These are phyloP conservation scores for Dryas drummondii DNA, from an alignment of 306 rosid genomes.

Conservation along the genomic window DNA sequence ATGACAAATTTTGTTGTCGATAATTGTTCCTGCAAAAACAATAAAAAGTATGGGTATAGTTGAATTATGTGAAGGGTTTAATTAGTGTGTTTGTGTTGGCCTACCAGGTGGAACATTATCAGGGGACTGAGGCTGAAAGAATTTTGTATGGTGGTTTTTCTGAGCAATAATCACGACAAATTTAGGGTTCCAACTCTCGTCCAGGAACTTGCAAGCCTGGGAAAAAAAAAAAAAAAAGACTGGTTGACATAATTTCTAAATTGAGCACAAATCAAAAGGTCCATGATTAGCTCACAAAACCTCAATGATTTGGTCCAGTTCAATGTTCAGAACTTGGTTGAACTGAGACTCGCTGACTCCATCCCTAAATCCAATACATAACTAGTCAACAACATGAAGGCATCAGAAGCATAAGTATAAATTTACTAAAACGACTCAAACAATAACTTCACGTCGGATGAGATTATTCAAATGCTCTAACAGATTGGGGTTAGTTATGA, in stretches of 20 bases:
- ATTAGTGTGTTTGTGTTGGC: background rate
- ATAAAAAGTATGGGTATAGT: background rate
- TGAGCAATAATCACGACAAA: conserved; percentile 85
- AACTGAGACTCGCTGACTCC: conserved; percentile 95
- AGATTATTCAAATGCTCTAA: background rate
- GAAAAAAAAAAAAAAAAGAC: background rate
- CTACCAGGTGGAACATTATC: conserved; percentile 92
- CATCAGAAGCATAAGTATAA: background rate
- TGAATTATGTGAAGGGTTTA: background rate
- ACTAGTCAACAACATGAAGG: background rate
- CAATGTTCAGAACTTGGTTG: conserved; percentile 81
- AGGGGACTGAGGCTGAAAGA: conserved; percentile 67
- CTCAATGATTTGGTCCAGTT: conserved; percentile 79
- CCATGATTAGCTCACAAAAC: conserved; percentile 26
- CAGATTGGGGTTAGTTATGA: background rate
- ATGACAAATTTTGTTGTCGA: conserved; percentile 89
- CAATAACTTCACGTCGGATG: background rate
- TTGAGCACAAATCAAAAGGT: background rate
- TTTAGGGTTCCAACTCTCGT: conserved; percentile 80
- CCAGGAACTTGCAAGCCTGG: conserved; percentile 84
- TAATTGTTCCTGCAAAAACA: conserved; percentile 63
- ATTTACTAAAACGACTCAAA: background rate
- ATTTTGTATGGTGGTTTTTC: conserved; percentile 88
- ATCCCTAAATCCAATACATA: conserved; percentile 50
- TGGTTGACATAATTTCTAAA: background rate